Conservation (phyloP, 495 filamentous ascomycete species). For the Annulohypoxylon maeteangense region DNA sequence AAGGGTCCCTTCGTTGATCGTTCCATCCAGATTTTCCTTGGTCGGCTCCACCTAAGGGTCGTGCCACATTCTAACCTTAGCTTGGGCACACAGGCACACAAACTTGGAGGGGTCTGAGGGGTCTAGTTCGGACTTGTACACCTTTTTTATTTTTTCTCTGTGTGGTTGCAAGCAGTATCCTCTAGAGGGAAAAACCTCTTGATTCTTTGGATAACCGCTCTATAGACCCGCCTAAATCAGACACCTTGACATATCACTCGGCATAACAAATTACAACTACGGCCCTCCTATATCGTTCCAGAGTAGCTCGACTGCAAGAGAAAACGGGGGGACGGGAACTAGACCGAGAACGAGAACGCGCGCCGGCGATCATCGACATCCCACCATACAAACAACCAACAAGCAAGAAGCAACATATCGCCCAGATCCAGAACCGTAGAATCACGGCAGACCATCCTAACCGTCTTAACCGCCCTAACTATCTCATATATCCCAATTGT, state of each 20-base stretch:
- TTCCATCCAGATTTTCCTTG: constrained; percentile 42
- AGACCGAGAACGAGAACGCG: constrained; percentile 35
- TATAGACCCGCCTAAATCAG: not conserved
- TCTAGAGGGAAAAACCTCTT: not conserved
- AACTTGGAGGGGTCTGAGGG: constrained; percentile 30
- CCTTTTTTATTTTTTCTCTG: constrained; percentile 26
- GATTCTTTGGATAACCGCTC: not conserved
- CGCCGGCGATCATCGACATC: constrained; percentile 26
- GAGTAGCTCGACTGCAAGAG: constrained; percentile 25
- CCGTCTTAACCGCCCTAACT: not conserved
- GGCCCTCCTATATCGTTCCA: not conserved
- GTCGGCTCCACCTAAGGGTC: constrained; percentile 36
- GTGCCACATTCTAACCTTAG: constrained; percentile 35
- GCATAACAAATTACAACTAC: constrained; percentile 4
- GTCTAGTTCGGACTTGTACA: constrained; percentile 30
- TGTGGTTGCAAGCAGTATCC: constrained; percentile 19
- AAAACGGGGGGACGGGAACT: constrained; percentile 34
- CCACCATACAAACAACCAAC: not conserved
- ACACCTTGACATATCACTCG: constrained; percentile 12
- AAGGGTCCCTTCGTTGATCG: constrained; percentile 41
- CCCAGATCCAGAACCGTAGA: not conserved
- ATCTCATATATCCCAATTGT: too few species aligned
- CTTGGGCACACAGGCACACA: constrained; percentile 28
- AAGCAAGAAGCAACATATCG: not conserved
- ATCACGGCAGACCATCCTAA: not conserved